phyloP scores from a whole-genome alignment of 805 yeast genomes.

The Jamesozyma spencerorum region DNA sequence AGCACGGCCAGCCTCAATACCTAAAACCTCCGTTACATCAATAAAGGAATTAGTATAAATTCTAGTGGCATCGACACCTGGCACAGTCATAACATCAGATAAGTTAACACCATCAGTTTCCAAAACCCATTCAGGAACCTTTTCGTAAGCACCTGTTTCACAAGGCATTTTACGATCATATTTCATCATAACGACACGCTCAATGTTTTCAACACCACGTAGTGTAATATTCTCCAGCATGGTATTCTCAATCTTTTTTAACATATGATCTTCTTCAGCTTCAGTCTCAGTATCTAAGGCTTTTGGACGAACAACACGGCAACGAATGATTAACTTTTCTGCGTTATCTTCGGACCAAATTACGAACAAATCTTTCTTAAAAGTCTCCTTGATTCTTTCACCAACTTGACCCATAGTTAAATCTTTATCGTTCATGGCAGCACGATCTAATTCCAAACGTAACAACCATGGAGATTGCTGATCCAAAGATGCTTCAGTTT shows the following conservation, averaged over 20 bases:
- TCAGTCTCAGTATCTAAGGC: slow-evolving; percentile 87
- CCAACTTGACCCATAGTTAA: slow-evolving; percentile 98
- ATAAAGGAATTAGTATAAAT: slow-evolving; percentile 95
- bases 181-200: slow-evolving; percentile 74
- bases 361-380: slow-evolving; percentile 90
- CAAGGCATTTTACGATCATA: slow-evolving; percentile 66
- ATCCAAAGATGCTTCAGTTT: slow-evolving; percentile 85
- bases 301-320: slow-evolving; percentile 96
- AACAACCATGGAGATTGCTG: slow-evolving; percentile 97
- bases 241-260: slow-evolving; percentile 89
- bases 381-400: slow-evolving; percentile 82
- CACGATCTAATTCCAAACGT: slow-evolving; percentile 95
- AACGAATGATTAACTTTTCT: slow-evolving; percentile 90
- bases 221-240: slow-evolving; percentile 92
- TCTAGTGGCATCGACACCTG: slow-evolving; percentile 86
- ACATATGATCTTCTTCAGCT: slow-evolving; percentile 92
- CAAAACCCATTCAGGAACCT: slow-evolving; percentile 93
- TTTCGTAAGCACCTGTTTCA: slow-evolving; percentile 75
- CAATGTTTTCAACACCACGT: slow-evolving; percentile 91
- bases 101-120: slow-evolving; percentile 98
- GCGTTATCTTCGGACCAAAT: slow-evolving; percentile 99
- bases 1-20: slow-evolving; percentile 96
- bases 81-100: slow-evolving; percentile 88
- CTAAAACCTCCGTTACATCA: slow-evolving; percentile 87
- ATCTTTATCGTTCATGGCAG: slow-evolving; percentile 96